These are phyloP conservation scores for Kodamaea kakaduensis DNA, from an alignment of 805 yeast genomes.

Conservation along the genomic window DNA sequence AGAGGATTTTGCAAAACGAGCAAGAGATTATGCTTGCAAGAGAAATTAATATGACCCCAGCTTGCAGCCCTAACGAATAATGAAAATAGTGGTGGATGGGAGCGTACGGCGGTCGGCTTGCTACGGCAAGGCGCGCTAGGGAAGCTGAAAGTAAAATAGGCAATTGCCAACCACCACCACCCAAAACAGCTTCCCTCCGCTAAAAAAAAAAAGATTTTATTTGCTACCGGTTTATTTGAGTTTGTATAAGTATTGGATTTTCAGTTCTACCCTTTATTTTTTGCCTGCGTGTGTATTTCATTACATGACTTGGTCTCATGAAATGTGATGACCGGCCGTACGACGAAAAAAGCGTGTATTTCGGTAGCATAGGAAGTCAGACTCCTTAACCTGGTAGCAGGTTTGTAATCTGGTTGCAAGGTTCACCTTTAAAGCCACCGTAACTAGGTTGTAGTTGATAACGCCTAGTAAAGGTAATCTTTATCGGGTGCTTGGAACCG, in stretches of 20 bases:
- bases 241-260: slow-evolving; percentile 5
- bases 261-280: slow-evolving; percentile 1
- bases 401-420: no score
- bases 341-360: no score
- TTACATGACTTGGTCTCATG: neutral
- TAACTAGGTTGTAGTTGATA: no score
- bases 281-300: neutral
- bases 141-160: slow-evolving; percentile 3
- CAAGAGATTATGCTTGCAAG: no score
- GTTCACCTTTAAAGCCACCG: no score
- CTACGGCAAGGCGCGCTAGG: neutral
- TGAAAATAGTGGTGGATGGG: slow-evolving; percentile 3
- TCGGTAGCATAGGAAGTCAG: no score
- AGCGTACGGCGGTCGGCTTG: slow-evolving; percentile 1
- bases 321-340: no score
- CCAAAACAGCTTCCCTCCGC: slow-evolving; percentile 1
- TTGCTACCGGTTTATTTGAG: slow-evolving; percentile 3
- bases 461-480: no score
- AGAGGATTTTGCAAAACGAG: neutral
- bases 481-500: no score
- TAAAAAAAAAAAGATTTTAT: slow-evolving; percentile 1
- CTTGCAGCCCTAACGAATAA: slow-evolving; percentile 2
- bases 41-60: no score
- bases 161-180: slow-evolving; percentile 5
- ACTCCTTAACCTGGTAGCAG: no score